These are phyloP conservation scores for Rhizophora apiculata DNA, from an alignment of 345 rosid species.

Conservation along the genomic window DNA sequence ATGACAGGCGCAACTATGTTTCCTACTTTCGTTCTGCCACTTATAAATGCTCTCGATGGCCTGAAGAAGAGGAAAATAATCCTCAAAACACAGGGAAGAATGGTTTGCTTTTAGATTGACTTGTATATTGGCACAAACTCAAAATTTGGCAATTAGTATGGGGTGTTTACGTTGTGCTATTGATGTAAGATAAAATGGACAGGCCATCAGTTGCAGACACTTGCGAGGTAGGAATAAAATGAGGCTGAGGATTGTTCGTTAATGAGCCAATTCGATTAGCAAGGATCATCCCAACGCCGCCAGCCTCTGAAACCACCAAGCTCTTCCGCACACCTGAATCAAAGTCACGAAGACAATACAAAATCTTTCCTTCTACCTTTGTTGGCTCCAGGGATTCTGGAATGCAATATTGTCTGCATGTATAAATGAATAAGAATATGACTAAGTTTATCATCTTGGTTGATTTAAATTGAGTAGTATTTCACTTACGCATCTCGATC, in stretches of 20 bases:
- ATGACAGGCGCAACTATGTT: conserved; percentile 18
- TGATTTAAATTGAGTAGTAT: background rate
- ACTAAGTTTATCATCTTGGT: background rate
- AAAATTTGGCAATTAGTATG: background rate
- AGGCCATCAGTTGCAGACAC: background rate
- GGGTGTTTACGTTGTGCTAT: background rate
- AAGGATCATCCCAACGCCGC: background rate
- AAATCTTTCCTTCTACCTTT: background rate
- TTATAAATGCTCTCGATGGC: conserved; percentile 20
- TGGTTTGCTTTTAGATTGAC: too few relatives aligned
- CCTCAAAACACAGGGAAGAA: too few relatives aligned
- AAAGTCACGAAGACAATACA: background rate
- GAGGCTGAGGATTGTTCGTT: background rate
- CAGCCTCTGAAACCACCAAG: background rate
- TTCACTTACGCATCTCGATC: conserved; percentile 18
- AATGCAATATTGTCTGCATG: background rate
- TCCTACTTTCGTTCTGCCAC: conserved; percentile 16
- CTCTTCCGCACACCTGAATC: background rate
- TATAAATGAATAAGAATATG: background rate
- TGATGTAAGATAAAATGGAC: background rate
- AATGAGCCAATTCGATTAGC: background rate
- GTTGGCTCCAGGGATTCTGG: conserved; percentile 1
- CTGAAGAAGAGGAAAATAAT: conserved; percentile 1
- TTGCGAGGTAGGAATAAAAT: background rate
- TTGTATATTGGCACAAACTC: background rate